A percentile compares a stretch with the other conserved stretches of the same genome.
These are phyloP conservation scores for Alternaria metachromatica DNA, from an alignment of 2,329 filamentous ascomycete species.

Conservation along the genomic window DNA sequence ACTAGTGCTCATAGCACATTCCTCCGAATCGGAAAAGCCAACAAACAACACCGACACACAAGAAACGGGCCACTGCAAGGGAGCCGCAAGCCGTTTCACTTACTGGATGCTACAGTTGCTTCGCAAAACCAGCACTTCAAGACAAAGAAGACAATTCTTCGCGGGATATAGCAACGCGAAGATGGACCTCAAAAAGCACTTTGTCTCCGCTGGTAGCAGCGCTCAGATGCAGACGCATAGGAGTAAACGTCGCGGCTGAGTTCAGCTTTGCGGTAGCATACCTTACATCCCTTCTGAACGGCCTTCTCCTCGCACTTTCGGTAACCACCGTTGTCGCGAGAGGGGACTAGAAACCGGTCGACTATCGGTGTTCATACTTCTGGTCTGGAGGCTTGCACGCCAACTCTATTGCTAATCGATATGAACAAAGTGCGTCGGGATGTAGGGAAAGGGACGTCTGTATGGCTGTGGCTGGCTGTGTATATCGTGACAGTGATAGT, in stretches of 20 bases:
- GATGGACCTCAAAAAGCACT: neutral
- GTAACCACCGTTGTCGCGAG: neutral
- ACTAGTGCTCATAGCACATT: neutral
- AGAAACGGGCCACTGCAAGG: neutral
- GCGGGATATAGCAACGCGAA: neutral
- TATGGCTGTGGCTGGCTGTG: too few relatives aligned
- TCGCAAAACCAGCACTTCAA: neutral
- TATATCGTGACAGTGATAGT: too few relatives aligned
- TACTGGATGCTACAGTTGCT: neutral
- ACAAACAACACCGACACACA: neutral
- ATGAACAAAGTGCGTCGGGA: too few relatives aligned
- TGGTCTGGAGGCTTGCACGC: neutral
- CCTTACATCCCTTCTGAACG: neutral
- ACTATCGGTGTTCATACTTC: neutral
- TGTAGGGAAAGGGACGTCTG: too few relatives aligned
- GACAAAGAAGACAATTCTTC: neutral
- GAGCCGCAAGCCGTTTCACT: neutral
- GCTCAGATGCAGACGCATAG: neutral
- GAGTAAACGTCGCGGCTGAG: neutral
- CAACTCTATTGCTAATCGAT: too few relatives aligned
- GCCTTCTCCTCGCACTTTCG: neutral
- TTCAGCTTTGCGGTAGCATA: neutral
- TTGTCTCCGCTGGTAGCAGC: neutral
- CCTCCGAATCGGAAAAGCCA: neutral
- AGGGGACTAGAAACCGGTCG: neutral